Evolutionary conservation across 805 yeast species (phyloP), one percentile per base, ranked within the genome.

Genomic region (Blastobotrys muscicola): DNA sequence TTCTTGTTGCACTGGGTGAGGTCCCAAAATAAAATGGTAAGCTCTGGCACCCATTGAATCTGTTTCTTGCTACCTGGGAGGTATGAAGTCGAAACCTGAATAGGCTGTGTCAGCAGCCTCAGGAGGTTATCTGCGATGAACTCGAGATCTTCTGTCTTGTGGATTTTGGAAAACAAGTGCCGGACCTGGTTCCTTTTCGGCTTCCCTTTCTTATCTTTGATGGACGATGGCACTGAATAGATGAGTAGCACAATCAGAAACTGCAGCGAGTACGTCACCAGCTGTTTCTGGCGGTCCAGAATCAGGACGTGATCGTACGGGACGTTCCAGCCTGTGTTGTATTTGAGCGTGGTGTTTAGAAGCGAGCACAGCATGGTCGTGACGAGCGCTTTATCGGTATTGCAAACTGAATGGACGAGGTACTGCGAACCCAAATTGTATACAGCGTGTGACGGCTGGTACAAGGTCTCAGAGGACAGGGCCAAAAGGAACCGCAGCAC

Each of bases 1-100:
- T 61, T 61, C 46, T 68, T 68, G 61, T 90, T 90, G 52, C 86
- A 79, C 56, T 85, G 90, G 30, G 76, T 62, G 36, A 86, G 62
- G 53, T 84, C 94, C 84, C 94, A 85, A 11, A 83, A 51, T 7
- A 89, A 57, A 57, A 82, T 70, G 4, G 76, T 60, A n/a, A 74
- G 56, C 54, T 82, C 89, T 3, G 69, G 63, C 2, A 77, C 59
- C 80, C 87, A 56, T 9, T 50, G 56, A 11, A 51, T 45, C 33
- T 51, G 54, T 16, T 42, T 40, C 29, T 49, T 51, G 32, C 56
- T 52, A 2, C 60, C 62, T 3, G 61, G 60, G 10, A 60, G 45
- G 44, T 55, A 58, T 6, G 58, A 46, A 34, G 56, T 36, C 32
- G 47, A 43, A 69, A 13, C 70, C 53, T 3, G 73, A 61, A 45